phyloP scores from a whole-genome alignment of 441 rosid genomes.

The Omphalea diandra region DNA sequence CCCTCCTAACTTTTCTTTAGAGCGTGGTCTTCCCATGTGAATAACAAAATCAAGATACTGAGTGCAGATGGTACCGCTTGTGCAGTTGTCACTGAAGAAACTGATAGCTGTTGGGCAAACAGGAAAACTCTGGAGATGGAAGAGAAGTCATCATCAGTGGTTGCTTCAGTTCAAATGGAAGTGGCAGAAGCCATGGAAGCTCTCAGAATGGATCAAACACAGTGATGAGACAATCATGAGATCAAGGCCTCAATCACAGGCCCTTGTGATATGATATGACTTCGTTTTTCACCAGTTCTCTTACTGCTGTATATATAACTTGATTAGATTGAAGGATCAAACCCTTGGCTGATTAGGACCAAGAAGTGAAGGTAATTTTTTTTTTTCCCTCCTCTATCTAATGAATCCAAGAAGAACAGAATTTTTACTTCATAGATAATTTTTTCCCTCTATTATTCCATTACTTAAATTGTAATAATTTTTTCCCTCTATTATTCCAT shows the following conservation, averaged over 20 bases:
- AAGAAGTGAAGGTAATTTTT: slow-evolving; percentile 34
- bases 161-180: slow-evolving; percentile 96
- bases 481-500: too few relatives aligned
- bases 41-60: slow-evolving; percentile 15
- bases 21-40: slow-evolving; percentile 19
- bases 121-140: slow-evolving; percentile 99
- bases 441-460: too few relatives aligned
- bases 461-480: too few relatives aligned
- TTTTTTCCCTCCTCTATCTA: too few relatives aligned
- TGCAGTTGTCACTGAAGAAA: slow-evolving; percentile 69
- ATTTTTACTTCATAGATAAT: not conserved
- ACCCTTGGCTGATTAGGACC: slow-evolving; percentile 19
- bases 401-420: not conserved
- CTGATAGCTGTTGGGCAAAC: slow-evolving; percentile 65
- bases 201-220: slow-evolving; percentile 83
- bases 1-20: slow-evolving; percentile 6
- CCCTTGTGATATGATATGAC: slow-evolving; percentile 41
- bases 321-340: slow-evolving; percentile 24
- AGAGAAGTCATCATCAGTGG: slow-evolving; percentile 99
- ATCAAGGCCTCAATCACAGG: slow-evolving; percentile 57
- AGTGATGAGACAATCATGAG: slow-evolving; percentile 77
- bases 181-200: slow-evolving; percentile 99
- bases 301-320: slow-evolving; percentile 24
- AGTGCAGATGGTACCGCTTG: slow-evolving; percentile 83
- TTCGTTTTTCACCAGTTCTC: slow-evolving; percentile 19